Conservation (phyloP, 768 basidiomycete species). For the Termitomyces eurrhizus region DNA sequence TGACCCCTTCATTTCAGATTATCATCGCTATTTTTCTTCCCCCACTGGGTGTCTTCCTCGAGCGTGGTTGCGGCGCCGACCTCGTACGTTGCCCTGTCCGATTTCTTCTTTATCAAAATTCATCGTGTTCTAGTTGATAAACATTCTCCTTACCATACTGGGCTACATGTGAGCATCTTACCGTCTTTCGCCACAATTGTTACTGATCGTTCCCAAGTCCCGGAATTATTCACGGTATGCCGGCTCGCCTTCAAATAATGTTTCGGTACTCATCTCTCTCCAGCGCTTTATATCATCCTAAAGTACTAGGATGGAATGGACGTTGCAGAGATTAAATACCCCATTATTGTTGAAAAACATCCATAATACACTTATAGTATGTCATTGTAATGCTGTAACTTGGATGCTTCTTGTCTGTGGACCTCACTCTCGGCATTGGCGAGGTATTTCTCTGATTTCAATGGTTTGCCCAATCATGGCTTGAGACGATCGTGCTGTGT, state of each 20-base stretch:
- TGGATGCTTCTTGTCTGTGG: not conserved
- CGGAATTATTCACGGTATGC: conserved; percentile 68
- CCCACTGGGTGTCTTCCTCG: conserved; percentile 85
- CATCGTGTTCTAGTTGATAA: conserved; percentile 43
- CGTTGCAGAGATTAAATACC: conserved; percentile 11
- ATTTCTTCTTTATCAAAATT: conserved; percentile 5
- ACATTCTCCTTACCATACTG: conserved; percentile 73
- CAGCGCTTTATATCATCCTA: conserved; percentile 78
- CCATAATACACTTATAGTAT: not conserved
- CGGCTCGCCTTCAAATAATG: not conserved
- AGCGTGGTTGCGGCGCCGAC: conserved; percentile 79
- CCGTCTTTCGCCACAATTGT: not conserved
- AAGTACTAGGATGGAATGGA: conserved; percentile 48
- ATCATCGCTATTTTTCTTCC: conserved; percentile 68
- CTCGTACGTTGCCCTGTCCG: conserved; percentile 42
- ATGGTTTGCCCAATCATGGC: not conserved
- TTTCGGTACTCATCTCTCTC: conserved; percentile 14
- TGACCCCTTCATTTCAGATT: conserved; percentile 32
- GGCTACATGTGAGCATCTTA: conserved; percentile 63
- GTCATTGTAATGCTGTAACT: not conserved
- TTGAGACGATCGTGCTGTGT: not conserved
- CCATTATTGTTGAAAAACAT: not conserved
- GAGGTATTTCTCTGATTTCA: not conserved
- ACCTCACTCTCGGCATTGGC: not conserved
- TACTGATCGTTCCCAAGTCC: conserved; percentile 41